Conservation (phyloP, 495 filamentous ascomycete species). For the Neurospora sp. region DNA sequence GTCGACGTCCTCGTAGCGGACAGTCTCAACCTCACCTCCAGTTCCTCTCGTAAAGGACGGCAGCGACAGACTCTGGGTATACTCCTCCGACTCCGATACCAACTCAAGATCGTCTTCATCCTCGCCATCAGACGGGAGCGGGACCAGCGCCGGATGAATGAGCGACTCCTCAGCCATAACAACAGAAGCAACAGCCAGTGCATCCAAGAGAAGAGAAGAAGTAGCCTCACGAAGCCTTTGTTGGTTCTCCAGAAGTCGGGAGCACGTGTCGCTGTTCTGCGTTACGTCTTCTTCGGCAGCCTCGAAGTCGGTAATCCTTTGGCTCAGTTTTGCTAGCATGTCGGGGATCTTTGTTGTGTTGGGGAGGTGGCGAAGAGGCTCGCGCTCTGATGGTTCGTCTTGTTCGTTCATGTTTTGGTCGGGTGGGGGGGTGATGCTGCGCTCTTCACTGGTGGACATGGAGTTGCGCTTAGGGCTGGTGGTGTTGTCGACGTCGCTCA, state of each 20-base stretch:
- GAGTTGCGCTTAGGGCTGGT: not conserved
- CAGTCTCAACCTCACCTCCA: not conserved
- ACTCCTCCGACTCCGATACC: not conserved
- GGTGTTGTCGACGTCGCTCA: not conserved
- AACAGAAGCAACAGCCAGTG: not conserved
- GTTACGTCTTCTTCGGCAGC: not conserved
- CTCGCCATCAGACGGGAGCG: not conserved
- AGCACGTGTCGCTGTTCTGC: not conserved
- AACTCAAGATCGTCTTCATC: not conserved
- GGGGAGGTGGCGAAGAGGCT: not conserved
- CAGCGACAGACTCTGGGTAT: not conserved
- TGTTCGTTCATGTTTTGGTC: not conserved
- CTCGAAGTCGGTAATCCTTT: not conserved
- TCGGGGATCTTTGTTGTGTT: not conserved
- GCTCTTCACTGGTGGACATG: not conserved
- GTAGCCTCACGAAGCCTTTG: not conserved
- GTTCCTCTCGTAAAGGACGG: not conserved
- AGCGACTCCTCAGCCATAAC: not conserved
- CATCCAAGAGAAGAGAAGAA: not conserved
- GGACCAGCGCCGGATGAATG: not conserved
- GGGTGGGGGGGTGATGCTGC: not conserved
- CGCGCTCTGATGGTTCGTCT: not conserved
- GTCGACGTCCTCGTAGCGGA: not conserved
- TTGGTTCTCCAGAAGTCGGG: not conserved
- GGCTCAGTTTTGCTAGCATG: not conserved